Conservation (phyloP, 768 basidiomycete species). For the Trametes meyenii region DNA sequence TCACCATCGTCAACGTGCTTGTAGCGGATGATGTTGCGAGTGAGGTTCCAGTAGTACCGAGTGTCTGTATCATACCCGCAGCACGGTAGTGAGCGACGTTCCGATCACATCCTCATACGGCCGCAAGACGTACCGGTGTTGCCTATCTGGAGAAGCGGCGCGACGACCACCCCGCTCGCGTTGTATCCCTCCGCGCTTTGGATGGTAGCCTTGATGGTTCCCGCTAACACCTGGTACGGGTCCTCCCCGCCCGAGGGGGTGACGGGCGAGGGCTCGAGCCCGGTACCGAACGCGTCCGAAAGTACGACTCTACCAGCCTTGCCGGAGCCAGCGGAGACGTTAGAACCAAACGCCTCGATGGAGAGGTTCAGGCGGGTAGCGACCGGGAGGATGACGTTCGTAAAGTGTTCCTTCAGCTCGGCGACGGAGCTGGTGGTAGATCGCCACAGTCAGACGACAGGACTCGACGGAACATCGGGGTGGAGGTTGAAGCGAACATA, state of each 20-base stretch:
- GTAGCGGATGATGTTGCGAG: constrained; percentile 72
- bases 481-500: no score
- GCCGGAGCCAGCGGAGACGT: constrained; percentile 39
- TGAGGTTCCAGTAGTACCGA: constrained; percentile 47
- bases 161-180: constrained; percentile 24
- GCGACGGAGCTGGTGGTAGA: constrained; percentile 28
- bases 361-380: constrained; percentile 60
- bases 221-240: constrained; percentile 38
- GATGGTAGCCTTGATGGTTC: constrained; percentile 33
- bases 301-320: constrained; percentile 51
- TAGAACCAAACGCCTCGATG: constrained; percentile 57
- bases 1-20: constrained; percentile 29
- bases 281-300: constrained; percentile 48
- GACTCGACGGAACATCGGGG: no score
- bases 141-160: constrained; percentile 22
- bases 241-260: constrained; percentile 43
- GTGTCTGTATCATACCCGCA: constrained; percentile 38
- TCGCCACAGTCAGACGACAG: background rate
- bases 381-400: constrained; percentile 64
- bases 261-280: constrained; percentile 69
- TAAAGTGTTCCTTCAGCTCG: constrained; percentile 50
- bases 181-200: constrained; percentile 22
- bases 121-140: constrained; percentile 28
- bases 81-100: background rate
- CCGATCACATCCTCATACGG: background rate